Evolutionary conservation across 2,329 filamentous ascomycete genomes (phyloP).

Genomic region (Diplodia sapinea): DNA sequence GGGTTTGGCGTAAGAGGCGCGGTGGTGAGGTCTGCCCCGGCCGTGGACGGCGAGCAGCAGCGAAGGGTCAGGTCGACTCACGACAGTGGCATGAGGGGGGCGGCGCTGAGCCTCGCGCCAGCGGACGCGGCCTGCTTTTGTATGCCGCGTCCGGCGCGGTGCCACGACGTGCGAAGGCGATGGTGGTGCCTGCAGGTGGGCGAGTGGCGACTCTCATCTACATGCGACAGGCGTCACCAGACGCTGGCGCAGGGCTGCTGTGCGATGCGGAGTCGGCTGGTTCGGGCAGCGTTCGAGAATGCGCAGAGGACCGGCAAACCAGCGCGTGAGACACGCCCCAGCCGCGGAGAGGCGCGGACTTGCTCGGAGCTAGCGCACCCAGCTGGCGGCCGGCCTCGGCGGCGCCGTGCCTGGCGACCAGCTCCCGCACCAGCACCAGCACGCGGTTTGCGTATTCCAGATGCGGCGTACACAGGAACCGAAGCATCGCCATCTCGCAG

Average conservation of each 20-base stretch:
- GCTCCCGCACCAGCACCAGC: neutral
- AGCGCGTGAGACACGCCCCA: neutral
- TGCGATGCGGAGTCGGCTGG: conserved; percentile 10
- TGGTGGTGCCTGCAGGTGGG: conserved; percentile 16
- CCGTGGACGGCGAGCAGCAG: conserved; percentile 1
- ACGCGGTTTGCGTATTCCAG: neutral
- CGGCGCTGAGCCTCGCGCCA: conserved; percentile 10
- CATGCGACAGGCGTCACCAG: conserved; percentile 24
- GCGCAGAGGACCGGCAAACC: neutral
- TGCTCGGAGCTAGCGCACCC: conserved; percentile 1
- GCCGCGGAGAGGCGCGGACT: neutral
- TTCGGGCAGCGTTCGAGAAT: conserved; percentile 20
- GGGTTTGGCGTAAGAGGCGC: conserved; percentile 23
- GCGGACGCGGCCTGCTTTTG: conserved; percentile 24
- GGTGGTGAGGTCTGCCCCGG: conserved; percentile 19
- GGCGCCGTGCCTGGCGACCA: neutral
- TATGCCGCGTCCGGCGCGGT: conserved; percentile 23
- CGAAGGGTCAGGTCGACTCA: neutral
- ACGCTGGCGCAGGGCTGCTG: neutral
- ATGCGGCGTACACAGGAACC: neutral
- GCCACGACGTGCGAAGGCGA: conserved; percentile 17
- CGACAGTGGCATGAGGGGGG: conserved; percentile 22
- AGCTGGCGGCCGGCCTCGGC: neutral
- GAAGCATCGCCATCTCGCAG: conserved; percentile 6
- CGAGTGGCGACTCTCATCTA: conserved; percentile 28